These are phyloP conservation scores for Pseudoturritis turrita DNA, from an alignment of 345 rosid species.

Conservation along the genomic window DNA sequence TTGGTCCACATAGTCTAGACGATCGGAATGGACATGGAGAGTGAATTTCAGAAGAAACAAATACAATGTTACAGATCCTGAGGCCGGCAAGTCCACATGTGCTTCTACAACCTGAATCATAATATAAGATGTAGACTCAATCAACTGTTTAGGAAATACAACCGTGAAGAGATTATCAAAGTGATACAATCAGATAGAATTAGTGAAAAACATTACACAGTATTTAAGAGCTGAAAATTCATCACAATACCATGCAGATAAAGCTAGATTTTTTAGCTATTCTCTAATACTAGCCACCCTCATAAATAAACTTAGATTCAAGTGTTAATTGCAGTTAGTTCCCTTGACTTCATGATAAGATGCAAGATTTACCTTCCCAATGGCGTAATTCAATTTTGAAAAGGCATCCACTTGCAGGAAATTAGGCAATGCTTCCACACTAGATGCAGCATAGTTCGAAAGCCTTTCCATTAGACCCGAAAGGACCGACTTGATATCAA, in stretches of 20 bases:
- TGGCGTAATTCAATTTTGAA: constrained; percentile 85
- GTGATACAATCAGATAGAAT: background rate
- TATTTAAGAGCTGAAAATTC: background rate
- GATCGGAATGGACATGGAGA: constrained; percentile 94
- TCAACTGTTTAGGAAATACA: constrained; percentile 1
- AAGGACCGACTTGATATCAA: constrained; percentile 90
- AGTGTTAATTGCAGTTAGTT: background rate
- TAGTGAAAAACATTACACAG: background rate
- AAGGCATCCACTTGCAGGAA: constrained; percentile 98
- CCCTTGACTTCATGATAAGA: background rate
- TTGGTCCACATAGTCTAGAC: constrained; percentile 95
- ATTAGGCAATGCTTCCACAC: constrained; percentile 85
- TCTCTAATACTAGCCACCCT: constrained; percentile 8
- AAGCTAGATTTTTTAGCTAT: background rate
- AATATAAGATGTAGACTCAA: constrained; percentile 13
- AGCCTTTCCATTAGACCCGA: constrained; percentile 98
- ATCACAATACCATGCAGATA: background rate
- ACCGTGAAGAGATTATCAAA: background rate
- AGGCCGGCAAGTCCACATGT: constrained; percentile 76
- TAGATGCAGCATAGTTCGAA: constrained; percentile 93
- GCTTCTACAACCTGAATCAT: constrained; percentile 85
- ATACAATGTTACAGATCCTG: constrained; percentile 83
- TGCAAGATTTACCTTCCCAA: constrained; percentile 70
- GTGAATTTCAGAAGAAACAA: constrained; percentile 94
- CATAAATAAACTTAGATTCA: background rate